Evolutionary conservation across 192 early-diverging fungal species (phyloP), one percentile per base, ranked within the genome.

Genomic region (Coemansia furcata): DNA sequence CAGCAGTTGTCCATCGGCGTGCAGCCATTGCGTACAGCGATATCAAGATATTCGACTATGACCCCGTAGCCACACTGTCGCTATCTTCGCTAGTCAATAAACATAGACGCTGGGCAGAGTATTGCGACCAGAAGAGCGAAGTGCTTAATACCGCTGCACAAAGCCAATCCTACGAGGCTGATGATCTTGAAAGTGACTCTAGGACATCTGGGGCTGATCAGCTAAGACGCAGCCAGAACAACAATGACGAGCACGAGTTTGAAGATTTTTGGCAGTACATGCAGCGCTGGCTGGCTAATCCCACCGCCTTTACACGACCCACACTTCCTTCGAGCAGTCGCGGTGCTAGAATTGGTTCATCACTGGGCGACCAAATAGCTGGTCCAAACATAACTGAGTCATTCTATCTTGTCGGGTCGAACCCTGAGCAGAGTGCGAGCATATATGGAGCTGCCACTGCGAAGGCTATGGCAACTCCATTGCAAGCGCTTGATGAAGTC

Each of bases 231-330:
- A 21, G 29, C 37, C 38, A 38, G 6, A 39, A 17, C 38, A 57
- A 60, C 17, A 67, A 68, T 3, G 67, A 65, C 12, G 80, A 82
- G 5, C 59, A 42, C 39, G 81, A 75, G 55, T 83, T 83, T 72
- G 81, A 83, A 30, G 69, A 78, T 33, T 83, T 83, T 58, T 83
- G 81, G 81, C 69, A 70, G 54, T 83, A 83, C 62, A 78, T 83
- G 76, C 75, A 83, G 39, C 67, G 72, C 63, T 83, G 81, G 81
- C 67, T 83, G 38, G 72, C 81, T 0, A 66, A 83, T 38, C 76
- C 81, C 10, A 39, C 73, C 0, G 81, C 81, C 36, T 83, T 75
- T 44, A 83, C 81, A 15, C 62, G 67, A 11, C 72, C 75, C 1
- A 50, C 72, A 0, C 33, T 68, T 32, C 43, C 68, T 30, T 65